These are phyloP conservation scores for Globisporangium carolinianum DNA, from an alignment of 352 stramenopile genomes.

Conservation along the genomic window DNA sequence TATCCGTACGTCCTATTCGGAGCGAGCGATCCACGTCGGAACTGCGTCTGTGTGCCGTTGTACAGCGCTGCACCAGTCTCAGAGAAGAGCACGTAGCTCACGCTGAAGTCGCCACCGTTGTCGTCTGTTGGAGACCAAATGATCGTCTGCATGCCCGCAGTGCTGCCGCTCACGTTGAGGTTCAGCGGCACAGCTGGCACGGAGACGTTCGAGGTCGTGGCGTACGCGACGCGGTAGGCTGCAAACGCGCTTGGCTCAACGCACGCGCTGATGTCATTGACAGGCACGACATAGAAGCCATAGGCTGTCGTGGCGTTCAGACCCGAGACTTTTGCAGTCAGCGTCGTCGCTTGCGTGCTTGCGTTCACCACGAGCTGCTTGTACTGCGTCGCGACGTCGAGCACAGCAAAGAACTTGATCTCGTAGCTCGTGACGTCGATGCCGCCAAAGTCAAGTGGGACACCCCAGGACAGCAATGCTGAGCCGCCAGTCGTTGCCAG, in stretches of 20 bases:
- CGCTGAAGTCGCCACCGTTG: slow-evolving; percentile 20
- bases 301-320: slow-evolving; percentile 46
- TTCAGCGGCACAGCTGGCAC: slow-evolving; percentile 27
- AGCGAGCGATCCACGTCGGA: slow-evolving; percentile 22
- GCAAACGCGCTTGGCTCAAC: slow-evolving; percentile 18
- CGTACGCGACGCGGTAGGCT: slow-evolving; percentile 25
- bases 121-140: slow-evolving; percentile 33
- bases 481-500: slow-evolving; percentile 28
- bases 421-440: slow-evolving; percentile 39
- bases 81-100: slow-evolving; percentile 34
- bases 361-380: slow-evolving; percentile 22
- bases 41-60: slow-evolving; percentile 33
- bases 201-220: slow-evolving; percentile 20
- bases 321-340: slow-evolving; percentile 30
- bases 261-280: slow-evolving; percentile 55
- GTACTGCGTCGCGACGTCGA: slow-evolving; percentile 23
- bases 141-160: slow-evolving; percentile 37
- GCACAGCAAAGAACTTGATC: slow-evolving; percentile 33
- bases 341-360: slow-evolving; percentile 11
- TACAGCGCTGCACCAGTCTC: slow-evolving; percentile 23
- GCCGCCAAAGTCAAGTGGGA: slow-evolving; percentile 49
- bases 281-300: slow-evolving; percentile 34
- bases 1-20: slow-evolving; percentile 44
- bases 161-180: slow-evolving; percentile 22
- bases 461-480: slow-evolving; percentile 30